Evolutionary conservation across 306 rosid species (phyloP).

Genomic region (Vicia villosa): DNA sequence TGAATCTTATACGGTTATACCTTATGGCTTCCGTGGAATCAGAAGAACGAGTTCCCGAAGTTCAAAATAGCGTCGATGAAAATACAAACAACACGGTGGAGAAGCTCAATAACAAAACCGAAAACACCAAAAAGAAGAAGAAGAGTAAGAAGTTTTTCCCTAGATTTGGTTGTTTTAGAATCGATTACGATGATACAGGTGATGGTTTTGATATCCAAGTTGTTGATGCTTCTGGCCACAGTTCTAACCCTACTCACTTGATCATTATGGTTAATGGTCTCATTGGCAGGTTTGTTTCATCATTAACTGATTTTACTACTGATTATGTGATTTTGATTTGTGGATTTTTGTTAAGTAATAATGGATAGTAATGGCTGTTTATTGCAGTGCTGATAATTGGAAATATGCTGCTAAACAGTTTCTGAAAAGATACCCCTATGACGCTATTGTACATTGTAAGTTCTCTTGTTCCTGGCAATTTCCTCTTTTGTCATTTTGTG

Average conservation of each 20-base stretch:
- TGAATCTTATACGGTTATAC: neutral
- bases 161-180: slow-evolving; percentile 61
- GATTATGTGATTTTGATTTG: slow-evolving; percentile 21
- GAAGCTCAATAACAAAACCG: neutral
- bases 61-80: slow-evolving; percentile 19
- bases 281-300: slow-evolving; percentile 61
- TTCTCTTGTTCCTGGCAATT: neutral
- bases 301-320: neutral
- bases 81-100: slow-evolving; percentile 13
- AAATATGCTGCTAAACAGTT: slow-evolving; percentile 74
- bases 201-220: slow-evolving; percentile 61
- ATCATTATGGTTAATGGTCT: slow-evolving; percentile 84
- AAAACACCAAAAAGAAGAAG: slow-evolving; percentile 6
- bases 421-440: slow-evolving; percentile 58
- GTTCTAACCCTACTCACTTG: slow-evolving; percentile 59
- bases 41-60: slow-evolving; percentile 21
- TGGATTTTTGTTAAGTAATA: slow-evolving; percentile 7
- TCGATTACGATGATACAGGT: slow-evolving; percentile 42
- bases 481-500: neutral
- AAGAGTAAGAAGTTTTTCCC: slow-evolving; percentile 40
- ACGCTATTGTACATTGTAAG: slow-evolving; percentile 83
- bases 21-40: slow-evolving; percentile 38
- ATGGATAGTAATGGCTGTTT: slow-evolving; percentile 3
- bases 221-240: slow-evolving; percentile 46
- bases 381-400: slow-evolving; percentile 78